These are phyloP conservation scores for Prunus padus DNA, from an alignment of 306 rosid genomes.

Conservation along the genomic window DNA sequence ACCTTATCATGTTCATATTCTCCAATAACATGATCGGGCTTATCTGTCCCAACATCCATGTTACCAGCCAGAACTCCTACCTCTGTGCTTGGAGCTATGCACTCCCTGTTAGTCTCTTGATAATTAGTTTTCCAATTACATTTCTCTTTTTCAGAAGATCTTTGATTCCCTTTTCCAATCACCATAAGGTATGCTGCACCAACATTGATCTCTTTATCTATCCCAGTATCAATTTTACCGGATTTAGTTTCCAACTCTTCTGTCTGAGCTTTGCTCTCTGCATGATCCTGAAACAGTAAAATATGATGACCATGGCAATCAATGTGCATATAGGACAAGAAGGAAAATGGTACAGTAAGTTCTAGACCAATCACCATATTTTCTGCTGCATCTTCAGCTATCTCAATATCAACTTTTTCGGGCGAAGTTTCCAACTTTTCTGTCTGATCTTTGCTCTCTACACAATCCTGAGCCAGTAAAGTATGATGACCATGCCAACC, in stretches of 20 bases:
- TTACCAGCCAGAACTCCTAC: constrained; percentile 15
- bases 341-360: too few relatives aligned
- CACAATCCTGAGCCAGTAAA: neutral
- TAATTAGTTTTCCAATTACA: neutral
- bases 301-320: constrained; percentile 17
- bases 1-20: neutral
- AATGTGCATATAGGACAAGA: neutral
- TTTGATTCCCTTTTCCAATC: constrained; percentile 14
- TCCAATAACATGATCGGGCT: constrained; percentile 59
- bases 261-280: constrained; percentile 27
- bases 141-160: neutral
- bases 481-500: neutral
- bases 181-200: constrained; percentile 26
- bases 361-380: too few relatives aligned
- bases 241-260: constrained; percentile 18
- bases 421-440: neutral
- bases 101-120: neutral
- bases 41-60: constrained; percentile 28
- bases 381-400: neutral
- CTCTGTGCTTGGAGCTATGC: constrained; percentile 8
- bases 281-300: constrained; percentile 20
- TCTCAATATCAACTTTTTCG: neutral
- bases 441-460: neutral
- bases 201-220: constrained; percentile 54
- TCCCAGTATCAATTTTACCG: constrained; percentile 18